Evolutionary conservation across 176 grass and related monocot genomes (phyloP).

Genomic region (Hordeum marinum): DNA sequence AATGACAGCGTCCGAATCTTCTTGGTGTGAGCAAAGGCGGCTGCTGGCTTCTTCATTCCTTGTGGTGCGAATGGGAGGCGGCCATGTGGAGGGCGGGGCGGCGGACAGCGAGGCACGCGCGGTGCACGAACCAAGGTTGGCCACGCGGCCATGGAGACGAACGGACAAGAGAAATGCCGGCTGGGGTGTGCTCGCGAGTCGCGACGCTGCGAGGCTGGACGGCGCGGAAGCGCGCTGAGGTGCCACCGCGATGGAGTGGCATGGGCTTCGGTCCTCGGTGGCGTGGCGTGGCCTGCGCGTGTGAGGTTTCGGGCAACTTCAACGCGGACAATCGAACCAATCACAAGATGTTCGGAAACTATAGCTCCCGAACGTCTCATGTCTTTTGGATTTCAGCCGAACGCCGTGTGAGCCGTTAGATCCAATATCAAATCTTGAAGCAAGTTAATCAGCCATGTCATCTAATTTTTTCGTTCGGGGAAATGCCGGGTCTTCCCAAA

Average conservation of each 20-base stretch:
- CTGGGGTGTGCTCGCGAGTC: not conserved
- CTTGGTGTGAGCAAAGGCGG: not conserved
- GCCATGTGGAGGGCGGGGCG: not conserved
- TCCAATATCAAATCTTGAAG: no score
- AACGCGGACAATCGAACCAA: no score
- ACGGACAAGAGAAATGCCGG: not conserved
- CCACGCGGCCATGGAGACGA: not conserved
- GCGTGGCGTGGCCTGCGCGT: not conserved
- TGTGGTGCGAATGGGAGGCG: not conserved
- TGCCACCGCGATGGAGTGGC: not conserved
- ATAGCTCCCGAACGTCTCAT: no score
- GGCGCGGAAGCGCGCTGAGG: not conserved
- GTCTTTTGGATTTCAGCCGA: no score
- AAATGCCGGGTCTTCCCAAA: no score
- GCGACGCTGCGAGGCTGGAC: not conserved
- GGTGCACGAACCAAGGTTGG: not conserved
- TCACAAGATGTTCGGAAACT: no score
- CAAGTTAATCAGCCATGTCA: no score
- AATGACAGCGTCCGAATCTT: not conserved
- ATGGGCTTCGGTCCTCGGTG: not conserved
- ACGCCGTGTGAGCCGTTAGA: no score
- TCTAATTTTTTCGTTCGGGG: no score
- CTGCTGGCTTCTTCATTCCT: not conserved
- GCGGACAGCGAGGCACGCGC: not conserved
- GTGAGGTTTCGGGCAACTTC: no score